These are phyloP conservation scores for Rauvolfia tetraphylla DNA, from an alignment of 257 asterid species.

Conservation along the genomic window DNA sequence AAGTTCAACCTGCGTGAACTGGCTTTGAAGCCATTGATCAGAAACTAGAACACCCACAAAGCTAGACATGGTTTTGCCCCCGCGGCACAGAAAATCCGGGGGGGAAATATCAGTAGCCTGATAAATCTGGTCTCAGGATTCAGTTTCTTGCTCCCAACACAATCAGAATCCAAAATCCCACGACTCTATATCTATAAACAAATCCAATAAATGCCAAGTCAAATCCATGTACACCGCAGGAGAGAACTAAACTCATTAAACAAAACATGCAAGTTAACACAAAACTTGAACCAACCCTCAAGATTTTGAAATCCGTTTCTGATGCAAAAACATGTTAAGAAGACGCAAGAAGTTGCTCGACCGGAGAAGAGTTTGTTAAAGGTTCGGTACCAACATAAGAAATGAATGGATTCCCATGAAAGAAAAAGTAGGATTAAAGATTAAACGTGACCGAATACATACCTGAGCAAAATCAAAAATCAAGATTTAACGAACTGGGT, in stretches of 20 bases:
- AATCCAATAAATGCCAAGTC: background rate
- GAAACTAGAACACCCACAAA: conserved; percentile 81
- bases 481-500: background rate
- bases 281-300: conserved; percentile 3
- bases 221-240: conserved; percentile 13
- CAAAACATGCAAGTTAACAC: conserved; percentile 7
- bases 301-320: background rate
- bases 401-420: background rate
- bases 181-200: conserved; percentile 5
- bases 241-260: conserved; percentile 1
- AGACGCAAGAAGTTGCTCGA: background rate
- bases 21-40: conserved; percentile 96
- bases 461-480: conserved; percentile 23
- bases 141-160: conserved; percentile 15
- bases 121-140: conserved; percentile 4
- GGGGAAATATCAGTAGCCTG: background rate
- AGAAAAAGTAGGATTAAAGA: conserved; percentile 3
- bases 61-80: conserved; percentile 65
- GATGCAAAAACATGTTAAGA: background rate
- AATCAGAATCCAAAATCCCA: conserved; percentile 17
- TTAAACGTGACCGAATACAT: conserved; percentile 14
- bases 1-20: conserved; percentile 92
- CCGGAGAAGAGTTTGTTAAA: background rate
- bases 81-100: conserved; percentile 32
- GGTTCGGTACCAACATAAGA: background rate